Percentiles rank a stretch among this genome's conserved stretches.
Evolutionary conservation across 2,329 filamentous ascomycete genomes (phyloP).

Genomic region (Metarhizium anisopliae): DNA sequence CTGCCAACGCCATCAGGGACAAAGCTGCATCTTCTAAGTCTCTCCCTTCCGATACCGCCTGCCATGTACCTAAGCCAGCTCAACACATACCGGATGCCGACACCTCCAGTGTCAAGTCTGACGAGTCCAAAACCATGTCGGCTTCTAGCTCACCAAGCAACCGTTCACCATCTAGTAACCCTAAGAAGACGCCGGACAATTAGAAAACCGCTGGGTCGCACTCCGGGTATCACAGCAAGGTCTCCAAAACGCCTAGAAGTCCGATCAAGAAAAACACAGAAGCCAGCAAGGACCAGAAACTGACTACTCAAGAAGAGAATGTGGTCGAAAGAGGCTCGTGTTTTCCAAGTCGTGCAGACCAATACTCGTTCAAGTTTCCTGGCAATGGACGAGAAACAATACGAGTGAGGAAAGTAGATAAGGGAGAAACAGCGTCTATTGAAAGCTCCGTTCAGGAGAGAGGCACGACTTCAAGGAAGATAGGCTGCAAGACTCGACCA

Average conservation of each 20-base stretch:
- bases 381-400: constrained; percentile 1
- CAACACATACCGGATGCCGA: neutral
- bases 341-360: neutral
- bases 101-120: neutral
- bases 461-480: neutral
- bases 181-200: neutral
- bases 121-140: constrained; percentile 3
- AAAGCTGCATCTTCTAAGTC: neutral
- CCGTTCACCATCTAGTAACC: neutral
- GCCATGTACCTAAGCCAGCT: neutral
- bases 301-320: neutral
- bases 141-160: neutral
- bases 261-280: neutral
- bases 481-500: neutral
- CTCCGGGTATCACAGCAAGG: neutral
- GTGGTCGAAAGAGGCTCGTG: neutral
- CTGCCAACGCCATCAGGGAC: neutral
- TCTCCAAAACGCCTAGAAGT: neutral
- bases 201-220: neutral
- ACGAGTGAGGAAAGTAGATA: neutral
- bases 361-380: neutral
- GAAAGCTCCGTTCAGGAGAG: neutral
- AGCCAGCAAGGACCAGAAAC: neutral
- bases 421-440: neutral
- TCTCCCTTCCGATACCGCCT: neutral